Conservation (phyloP, 1,284 basidiomycete species). For the Cronartium ribicola region DNA sequence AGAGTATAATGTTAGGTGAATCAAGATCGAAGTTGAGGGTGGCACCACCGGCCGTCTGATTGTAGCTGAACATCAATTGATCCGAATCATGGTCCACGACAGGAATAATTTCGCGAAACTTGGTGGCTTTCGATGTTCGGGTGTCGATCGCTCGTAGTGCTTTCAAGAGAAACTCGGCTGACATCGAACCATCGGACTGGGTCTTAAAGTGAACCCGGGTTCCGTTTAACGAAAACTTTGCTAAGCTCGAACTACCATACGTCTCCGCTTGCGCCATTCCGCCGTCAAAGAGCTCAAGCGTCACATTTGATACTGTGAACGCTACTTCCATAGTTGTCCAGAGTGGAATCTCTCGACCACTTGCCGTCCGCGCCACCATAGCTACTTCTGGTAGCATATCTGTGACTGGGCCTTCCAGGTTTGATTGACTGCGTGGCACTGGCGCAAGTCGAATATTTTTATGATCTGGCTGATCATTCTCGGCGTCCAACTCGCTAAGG, state of each 20-base stretch:
- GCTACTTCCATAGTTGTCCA: constrained; percentile 73
- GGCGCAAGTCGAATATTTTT: background rate
- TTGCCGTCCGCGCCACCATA: constrained; percentile 15
- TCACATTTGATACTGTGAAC: constrained; percentile 69
- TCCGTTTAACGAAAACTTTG: constrained; percentile 75
- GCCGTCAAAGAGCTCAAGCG: constrained; percentile 83
- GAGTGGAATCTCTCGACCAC: constrained; percentile 60
- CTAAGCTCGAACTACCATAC: constrained; percentile 75
- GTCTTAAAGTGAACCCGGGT: constrained; percentile 76
- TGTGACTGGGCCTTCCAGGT: constrained; percentile 8
- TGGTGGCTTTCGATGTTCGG: constrained; percentile 66
- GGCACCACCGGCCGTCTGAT: constrained; percentile 62
- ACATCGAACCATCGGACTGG: constrained; percentile 74
- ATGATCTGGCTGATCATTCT: background rate
- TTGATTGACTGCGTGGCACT: background rate
- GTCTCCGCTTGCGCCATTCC: constrained; percentile 62
- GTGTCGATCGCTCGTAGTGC: constrained; percentile 91
- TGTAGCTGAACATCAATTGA: constrained; percentile 91
- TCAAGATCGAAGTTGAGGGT: constrained; percentile 83
- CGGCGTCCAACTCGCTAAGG: constrained; percentile 47
- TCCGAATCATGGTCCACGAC: constrained; percentile 82
- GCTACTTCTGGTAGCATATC: constrained; percentile 5
- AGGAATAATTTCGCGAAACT: constrained; percentile 92
- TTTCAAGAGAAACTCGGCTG: constrained; percentile 79
- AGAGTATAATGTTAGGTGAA: constrained; percentile 87